Conservation (phyloP, 306 rosid species). For the Luffa acutangula region DNA sequence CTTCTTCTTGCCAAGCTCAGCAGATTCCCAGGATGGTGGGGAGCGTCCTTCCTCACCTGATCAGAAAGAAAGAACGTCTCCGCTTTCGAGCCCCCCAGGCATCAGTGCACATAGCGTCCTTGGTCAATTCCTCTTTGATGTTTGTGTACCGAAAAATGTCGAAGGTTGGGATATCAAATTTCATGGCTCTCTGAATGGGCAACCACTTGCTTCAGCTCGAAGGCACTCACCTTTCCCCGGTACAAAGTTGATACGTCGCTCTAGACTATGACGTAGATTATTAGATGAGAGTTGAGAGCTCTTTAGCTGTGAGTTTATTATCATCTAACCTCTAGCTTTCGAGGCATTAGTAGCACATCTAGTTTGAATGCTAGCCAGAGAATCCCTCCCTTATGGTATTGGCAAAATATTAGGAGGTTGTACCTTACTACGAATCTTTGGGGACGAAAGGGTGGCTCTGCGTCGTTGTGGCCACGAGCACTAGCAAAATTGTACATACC, state of each 20-base stretch:
- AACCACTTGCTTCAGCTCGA: slow-evolving; percentile 50
- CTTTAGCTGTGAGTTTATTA: neutral
- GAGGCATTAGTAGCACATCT: slow-evolving; percentile 15
- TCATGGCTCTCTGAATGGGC: slow-evolving; percentile 46
- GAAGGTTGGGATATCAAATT: slow-evolving; percentile 72
- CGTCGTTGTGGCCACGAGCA: neutral
- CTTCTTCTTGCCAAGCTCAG: slow-evolving; percentile 57
- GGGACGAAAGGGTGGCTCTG: neutral
- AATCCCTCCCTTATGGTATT: slow-evolving; percentile 3
- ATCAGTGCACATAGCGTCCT: slow-evolving; percentile 54
- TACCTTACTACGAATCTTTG: neutral
- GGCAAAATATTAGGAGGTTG: neutral
- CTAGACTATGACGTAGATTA: slow-evolving; percentile 37
- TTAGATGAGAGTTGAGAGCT: neutral
- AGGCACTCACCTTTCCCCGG: slow-evolving; percentile 38
- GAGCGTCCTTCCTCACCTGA: slow-evolving; percentile 25
- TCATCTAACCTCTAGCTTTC: slow-evolving; percentile 2
- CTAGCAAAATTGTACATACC: neutral
- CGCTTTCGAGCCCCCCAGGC: slow-evolving; percentile 36
- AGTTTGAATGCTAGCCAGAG: neutral
- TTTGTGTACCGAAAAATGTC: slow-evolving; percentile 59
- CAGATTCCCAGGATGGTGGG: slow-evolving; percentile 21
- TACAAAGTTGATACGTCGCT: slow-evolving; percentile 54
- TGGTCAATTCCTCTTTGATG: slow-evolving; percentile 56
- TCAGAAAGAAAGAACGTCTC: slow-evolving; percentile 35